These are phyloP conservation scores for Paraphoma sp. DNA, from an alignment of 2,329 filamentous ascomycete genomes.

Conservation along the genomic window DNA sequence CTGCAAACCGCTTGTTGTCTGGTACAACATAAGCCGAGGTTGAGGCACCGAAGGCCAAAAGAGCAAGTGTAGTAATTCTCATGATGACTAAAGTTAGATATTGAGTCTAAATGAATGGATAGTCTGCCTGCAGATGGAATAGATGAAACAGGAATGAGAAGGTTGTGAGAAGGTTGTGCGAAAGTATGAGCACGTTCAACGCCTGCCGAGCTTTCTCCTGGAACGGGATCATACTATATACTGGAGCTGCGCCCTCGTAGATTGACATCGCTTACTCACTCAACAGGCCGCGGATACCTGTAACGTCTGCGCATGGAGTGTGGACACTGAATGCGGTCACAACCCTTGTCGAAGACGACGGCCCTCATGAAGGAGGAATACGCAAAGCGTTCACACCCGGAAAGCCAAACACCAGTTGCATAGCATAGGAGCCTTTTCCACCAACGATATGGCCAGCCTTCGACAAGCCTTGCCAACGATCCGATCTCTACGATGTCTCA, in stretches of 20 bases:
- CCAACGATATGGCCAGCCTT: constrained; percentile 14
- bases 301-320: constrained; percentile 27
- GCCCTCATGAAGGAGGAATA: constrained; percentile 3
- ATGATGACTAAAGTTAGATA: constrained; percentile 31
- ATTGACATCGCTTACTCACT: constrained; percentile 7
- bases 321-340: constrained; percentile 13
- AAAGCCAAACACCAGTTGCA: constrained; percentile 18
- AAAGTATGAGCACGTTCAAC: constrained; percentile 44
- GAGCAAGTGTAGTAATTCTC: constrained; percentile 37
- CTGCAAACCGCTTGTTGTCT: constrained; percentile 21
- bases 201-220: constrained; percentile 28
- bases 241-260: constrained; percentile 10
- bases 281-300: constrained; percentile 14
- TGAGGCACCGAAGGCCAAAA: constrained; percentile 42
- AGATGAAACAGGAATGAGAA: constrained; percentile 36
- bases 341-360: constrained; percentile 11
- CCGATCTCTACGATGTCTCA: constrained; percentile 5
- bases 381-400: constrained; percentile 7
- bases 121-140: constrained; percentile 41
- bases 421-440: constrained; percentile 16
- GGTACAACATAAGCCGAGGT: constrained; percentile 42
- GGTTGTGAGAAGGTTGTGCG: constrained; percentile 37
- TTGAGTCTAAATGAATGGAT: constrained; percentile 22
- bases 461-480: constrained; percentile 15
- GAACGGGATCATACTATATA: constrained; percentile 35